Base-by-base conservation (phyloP, 2,329 filamentous ascomycete species). In the Ophiostoma sp. region DNA sequence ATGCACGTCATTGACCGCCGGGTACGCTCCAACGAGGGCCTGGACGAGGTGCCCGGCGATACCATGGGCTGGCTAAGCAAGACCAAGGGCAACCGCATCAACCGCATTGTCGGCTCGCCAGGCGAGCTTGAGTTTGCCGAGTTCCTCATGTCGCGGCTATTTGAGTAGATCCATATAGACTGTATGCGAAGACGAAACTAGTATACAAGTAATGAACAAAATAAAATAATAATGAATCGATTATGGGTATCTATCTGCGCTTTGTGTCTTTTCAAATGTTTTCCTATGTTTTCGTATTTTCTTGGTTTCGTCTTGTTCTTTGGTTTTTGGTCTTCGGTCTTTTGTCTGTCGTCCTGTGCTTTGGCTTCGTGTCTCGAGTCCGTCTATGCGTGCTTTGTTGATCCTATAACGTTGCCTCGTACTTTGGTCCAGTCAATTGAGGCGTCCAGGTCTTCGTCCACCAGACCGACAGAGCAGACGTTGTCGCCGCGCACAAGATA, bases 401-500 rank as follows among this genome's bases (percentile, higher is more conserved):
- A 88, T 69, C 92, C 92, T 74, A 98, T 90, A 42, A 90, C 87
- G 69, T 89, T 87, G 4, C 94, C 94, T 76, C 90, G 89, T 52
- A 99, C 95, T 78, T 96, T 89, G 27, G 85, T 84, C 95, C 95
- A 99, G 80, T 97, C 89, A 76, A 99, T 98, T 74, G 89, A 93
- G 52, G 84, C 85, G 79, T 99, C 95, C 69, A 98, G 81, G 73
- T 90, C 85, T 78, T 97, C 93, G 77, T 99, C 93, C 44, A 99
- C 89, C 69, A 96, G 82, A 2, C 95, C 95, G 69, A 95, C 91
- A 16, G 96, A 84, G 71, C 93, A 93, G 64, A 99, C 94, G 75
- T 96, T 97, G 77, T 99, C 95, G 66, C 95, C 95, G 70, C 95
- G 86, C 69, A 99, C 91, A 69, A 99, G 84, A 77, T 97, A 98